Base-by-base conservation (phyloP, 306 rosid species). In the Vigna angularis region DNA sequence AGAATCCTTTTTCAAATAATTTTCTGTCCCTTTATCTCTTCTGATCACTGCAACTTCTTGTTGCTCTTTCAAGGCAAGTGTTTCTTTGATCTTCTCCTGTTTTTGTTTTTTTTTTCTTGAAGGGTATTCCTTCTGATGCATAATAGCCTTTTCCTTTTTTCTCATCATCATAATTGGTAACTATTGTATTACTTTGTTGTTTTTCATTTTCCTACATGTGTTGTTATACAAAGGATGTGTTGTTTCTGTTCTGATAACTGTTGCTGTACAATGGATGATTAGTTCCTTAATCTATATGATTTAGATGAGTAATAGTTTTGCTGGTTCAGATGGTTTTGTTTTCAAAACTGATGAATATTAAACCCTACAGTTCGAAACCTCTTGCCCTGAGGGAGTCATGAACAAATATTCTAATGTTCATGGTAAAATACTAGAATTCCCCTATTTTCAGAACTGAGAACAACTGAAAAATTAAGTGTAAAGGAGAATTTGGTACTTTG, bases 51-150 rank as follows among this genome's bases (percentile, higher is more conserved):
- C 70, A 30, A 76, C 52, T 57, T 80, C 71, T 61, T 69, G 70
- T 57, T 74, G 78, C 78, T 70, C 72, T 78, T 81, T 66, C 57
- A 44, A 82, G 91, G 91, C 57, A 70, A 84, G 86, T 79, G 0
- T 65, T 50, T 72, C 24, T 58, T 66, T 40, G 2, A 50, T 56
- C 57, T 65, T 79, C 64, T 76, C 65, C 51, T 26, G 69, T 74
- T 50, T 70, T 11, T 75, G 16, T 24, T 18, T 32, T 42, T 36
- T 49, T 57, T 57, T n/a, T 20, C 48, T 55, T 36, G 2, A 32
- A 76, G 64, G 73, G 63, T 50, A 47, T 20, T 52, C 51, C n/a
- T 56, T 22, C 40, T 69, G 24, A 11, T 28, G 64, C 45, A 20
- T 26, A 53, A 69, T 57, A 51, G 7, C 56, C 59, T 3, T 5